Conservation (phyloP, 768 basidiomycete species). For the Termitomyces sp. region DNA sequence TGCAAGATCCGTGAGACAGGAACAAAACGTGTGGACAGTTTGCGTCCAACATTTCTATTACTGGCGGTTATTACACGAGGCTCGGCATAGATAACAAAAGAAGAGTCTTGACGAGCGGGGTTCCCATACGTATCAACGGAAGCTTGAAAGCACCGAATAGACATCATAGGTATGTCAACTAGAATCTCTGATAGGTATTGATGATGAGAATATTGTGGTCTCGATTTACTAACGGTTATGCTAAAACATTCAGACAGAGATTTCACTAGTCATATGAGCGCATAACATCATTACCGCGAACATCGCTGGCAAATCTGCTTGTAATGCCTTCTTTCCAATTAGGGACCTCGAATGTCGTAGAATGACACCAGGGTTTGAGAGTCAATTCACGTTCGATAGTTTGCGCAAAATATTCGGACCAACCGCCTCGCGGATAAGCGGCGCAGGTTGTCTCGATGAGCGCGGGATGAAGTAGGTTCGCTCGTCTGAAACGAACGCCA, state of each 20-base stretch:
- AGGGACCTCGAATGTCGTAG: slow-evolving; percentile 40
- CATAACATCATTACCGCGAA: slow-evolving; percentile 38
- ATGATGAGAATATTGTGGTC: too few species aligned
- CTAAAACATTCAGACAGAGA: neutral
- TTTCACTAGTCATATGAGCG: slow-evolving; percentile 27
- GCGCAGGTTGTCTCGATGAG: slow-evolving; percentile 35
- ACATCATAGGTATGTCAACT: neutral
- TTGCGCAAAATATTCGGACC: slow-evolving; percentile 36
- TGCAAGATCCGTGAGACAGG: neutral
- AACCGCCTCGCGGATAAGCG: slow-evolving; percentile 37
- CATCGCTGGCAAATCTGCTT: slow-evolving; percentile 43
- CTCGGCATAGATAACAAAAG: neutral
- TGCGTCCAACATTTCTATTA: neutral
- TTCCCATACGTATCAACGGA: neutral
- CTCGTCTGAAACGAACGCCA: slow-evolving; percentile 24
- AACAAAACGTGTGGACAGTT: neutral
- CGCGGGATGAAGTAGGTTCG: slow-evolving; percentile 34
- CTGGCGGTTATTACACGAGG: neutral
- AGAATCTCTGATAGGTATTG: neutral
- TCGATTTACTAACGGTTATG: neutral
- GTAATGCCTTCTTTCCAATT: slow-evolving; percentile 35
- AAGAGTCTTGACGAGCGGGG: neutral
- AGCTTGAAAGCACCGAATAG: neutral
- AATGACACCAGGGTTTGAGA: slow-evolving; percentile 47
- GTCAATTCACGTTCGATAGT: slow-evolving; percentile 39